Evolutionary conservation across 2,329 filamentous ascomycete species (phyloP).

Genomic region (Canariomyces notabilis): DNA sequence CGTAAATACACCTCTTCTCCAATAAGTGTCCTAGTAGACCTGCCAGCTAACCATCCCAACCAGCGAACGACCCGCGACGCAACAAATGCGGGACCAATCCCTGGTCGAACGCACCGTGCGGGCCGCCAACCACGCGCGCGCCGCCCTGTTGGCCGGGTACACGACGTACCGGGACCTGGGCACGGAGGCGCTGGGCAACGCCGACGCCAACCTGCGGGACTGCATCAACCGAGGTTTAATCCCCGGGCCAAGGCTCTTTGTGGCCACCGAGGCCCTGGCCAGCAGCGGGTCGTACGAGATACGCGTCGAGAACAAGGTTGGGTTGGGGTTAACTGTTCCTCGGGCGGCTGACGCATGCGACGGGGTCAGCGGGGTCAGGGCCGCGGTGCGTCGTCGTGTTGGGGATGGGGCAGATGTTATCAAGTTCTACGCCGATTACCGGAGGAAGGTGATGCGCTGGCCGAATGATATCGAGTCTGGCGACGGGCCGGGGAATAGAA

Average conservation of each 20-base stretch:
- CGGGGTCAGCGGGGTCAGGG: conserved; percentile 41
- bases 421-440: conserved; percentile 49
- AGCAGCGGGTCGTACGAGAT: conserved; percentile 46
- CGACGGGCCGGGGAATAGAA: conserved; percentile 10
- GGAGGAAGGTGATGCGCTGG: conserved; percentile 39
- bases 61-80: conserved; percentile 35
- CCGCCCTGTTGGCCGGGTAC: conserved; percentile 51
- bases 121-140: conserved; percentile 47
- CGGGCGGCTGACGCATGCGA: conserved; percentile 42
- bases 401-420: conserved; percentile 46
- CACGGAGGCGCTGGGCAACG: conserved; percentile 46
- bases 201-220: conserved; percentile 48
- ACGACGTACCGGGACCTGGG: conserved; percentile 55
- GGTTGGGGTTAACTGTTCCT: conserved; percentile 27
- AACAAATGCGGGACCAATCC: conserved; percentile 55
- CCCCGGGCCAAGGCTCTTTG: conserved; percentile 51
- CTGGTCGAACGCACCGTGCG: conserved; percentile 52
- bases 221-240: conserved; percentile 49
- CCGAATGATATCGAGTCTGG: conserved; percentile 29
- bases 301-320: conserved; percentile 40
- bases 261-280: conserved; percentile 48
- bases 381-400: conserved; percentile 42
- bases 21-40: no score
- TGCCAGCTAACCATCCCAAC: conserved; percentile 3
- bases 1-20: conserved; percentile 24